These are phyloP conservation scores for Rhizopogon vulgaris DNA, from an alignment of 768 basidiomycete genomes.

Conservation along the genomic window DNA sequence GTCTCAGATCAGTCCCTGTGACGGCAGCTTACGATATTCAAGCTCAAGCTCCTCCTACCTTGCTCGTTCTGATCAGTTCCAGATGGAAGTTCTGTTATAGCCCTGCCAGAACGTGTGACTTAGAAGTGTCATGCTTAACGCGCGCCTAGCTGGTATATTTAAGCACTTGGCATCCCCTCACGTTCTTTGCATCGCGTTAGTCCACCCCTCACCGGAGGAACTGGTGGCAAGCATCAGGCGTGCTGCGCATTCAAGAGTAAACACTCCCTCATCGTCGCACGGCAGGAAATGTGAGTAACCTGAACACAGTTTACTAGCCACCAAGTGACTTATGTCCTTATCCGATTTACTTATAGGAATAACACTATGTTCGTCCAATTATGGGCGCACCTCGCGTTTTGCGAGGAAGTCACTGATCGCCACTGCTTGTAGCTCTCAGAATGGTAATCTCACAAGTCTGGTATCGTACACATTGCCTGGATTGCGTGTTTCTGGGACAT, in stretches of 20 bases:
- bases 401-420: neutral
- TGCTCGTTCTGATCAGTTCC: neutral
- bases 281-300: neutral
- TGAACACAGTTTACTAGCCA: neutral
- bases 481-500: neutral
- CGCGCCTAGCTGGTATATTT: neutral
- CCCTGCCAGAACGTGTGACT: neutral
- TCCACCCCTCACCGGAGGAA: neutral
- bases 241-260: neutral
- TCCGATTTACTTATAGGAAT: neutral
- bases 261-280: neutral
- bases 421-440: neutral
- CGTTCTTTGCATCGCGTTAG: neutral
- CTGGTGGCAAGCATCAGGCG: too few relatives aligned
- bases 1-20: neutral
- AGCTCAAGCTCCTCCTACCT: neutral
- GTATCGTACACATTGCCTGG: neutral
- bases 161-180: neutral
- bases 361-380: neutral
- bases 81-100: neutral
- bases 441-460: neutral
- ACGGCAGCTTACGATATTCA: neutral
- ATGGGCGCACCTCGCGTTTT: neutral
- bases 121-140: neutral
- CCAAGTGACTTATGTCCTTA: neutral